A percentile compares a stretch with the other conserved stretches of the same genome.
These are phyloP conservation scores for Wilhelminamyces savonicus DNA, from an alignment of 805 yeast species.

Conservation along the genomic window DNA sequence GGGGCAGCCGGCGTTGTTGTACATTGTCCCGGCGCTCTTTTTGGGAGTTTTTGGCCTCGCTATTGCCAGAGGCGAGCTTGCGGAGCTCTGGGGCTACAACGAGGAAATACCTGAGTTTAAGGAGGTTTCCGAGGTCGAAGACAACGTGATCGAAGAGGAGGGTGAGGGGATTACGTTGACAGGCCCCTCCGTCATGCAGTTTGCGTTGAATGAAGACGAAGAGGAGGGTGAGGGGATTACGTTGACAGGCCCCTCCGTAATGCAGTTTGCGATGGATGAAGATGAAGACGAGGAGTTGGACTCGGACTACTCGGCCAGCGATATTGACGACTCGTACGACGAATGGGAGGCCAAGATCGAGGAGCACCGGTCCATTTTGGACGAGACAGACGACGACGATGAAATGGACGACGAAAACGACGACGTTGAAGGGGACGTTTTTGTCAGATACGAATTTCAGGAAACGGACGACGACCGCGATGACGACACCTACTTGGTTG, in stretches of 20 bases:
- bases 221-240: conserved; percentile 9
- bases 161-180: too few relatives aligned
- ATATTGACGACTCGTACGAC: conserved; percentile 11
- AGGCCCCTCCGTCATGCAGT: too few relatives aligned
- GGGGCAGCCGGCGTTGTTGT: conserved; percentile 67
- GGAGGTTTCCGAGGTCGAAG: conserved; percentile 1
- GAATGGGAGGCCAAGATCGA: conserved; percentile 15
- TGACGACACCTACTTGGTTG: too few relatives aligned
- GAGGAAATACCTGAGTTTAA: conserved; percentile 18
- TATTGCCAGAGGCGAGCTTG: conserved; percentile 34
- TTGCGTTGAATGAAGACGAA: conserved; percentile 3
- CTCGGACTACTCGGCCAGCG: conserved; percentile 3
- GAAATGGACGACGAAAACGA: too few relatives aligned
- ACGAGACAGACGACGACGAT: too few relatives aligned
- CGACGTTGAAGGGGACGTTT: too few relatives aligned
- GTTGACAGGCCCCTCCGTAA: conserved; percentile 6
- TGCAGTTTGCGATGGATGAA: conserved; percentile 1
- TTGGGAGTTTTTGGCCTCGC: conserved; percentile 29
- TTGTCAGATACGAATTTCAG: too few relatives aligned
- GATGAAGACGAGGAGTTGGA: conserved; percentile 7
- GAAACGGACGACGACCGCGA: too few relatives aligned
- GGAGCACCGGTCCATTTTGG: conserved; percentile 4
- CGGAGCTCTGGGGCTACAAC: conserved; percentile 30
- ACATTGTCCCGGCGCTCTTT: conserved; percentile 47
- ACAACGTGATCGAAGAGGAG: conserved; percentile 1